Conservation (phyloP, 441 rosid species). For the Euphorbia schlechtendalii region DNA sequence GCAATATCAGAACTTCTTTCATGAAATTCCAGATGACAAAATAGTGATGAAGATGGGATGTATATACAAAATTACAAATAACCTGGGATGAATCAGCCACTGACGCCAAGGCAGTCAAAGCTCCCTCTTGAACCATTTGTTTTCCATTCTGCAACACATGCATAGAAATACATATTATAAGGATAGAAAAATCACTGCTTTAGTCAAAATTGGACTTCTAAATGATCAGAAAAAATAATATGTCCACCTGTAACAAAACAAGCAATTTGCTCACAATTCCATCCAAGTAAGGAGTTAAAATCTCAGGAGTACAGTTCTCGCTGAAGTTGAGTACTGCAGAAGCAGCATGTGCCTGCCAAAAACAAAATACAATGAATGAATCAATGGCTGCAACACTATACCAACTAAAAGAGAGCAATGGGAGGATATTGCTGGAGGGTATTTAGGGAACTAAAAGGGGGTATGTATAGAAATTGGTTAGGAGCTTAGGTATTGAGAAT, state of each 20-base stretch:
- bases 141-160: conserved; percentile 69
- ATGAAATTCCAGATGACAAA: conserved; percentile 12
- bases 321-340: conserved; percentile 98
- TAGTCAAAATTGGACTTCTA: background rate
- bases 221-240: conserved; percentile 4
- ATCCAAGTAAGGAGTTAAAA: conserved; percentile 80
- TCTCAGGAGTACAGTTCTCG: conserved; percentile 96
- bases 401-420: background rate
- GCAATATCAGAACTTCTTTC: conserved; percentile 27
- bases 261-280: conserved; percentile 94
- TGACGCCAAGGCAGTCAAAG: conserved; percentile 97
- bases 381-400: background rate
- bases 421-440: background rate
- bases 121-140: conserved; percentile 99
- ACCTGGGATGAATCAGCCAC: conserved; percentile 99
- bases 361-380: conserved; percentile 3
- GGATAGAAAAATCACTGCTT: background rate
- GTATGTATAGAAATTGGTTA: background rate
- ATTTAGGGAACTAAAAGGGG: background rate
- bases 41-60: background rate
- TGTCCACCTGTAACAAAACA: conserved; percentile 76
- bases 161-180: background rate
- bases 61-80: conserved; percentile 11
- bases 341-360: conserved; percentile 92
- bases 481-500: too few relatives aligned